Conservation (phyloP, 306 rosid genomes). For the Citrullus colocynthis region DNA sequence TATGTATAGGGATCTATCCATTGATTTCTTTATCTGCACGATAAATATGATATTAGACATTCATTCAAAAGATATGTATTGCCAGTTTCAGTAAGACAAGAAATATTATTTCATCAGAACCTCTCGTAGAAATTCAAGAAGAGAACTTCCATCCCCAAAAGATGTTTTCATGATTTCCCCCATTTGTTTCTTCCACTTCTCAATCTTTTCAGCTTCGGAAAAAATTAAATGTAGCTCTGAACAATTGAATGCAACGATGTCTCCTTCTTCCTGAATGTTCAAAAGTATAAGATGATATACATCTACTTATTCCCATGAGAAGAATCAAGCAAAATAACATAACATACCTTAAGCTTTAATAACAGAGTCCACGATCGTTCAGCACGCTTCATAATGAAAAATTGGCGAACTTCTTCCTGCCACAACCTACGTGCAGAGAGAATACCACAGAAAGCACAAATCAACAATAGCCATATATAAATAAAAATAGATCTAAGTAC, state of each 20-base stretch:
- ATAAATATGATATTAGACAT: conserved; percentile 2
- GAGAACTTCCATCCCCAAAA: conserved; percentile 34
- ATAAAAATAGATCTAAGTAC: background rate
- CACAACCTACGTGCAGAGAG: conserved; percentile 43
- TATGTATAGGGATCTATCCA: conserved; percentile 51
- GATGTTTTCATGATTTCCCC: conserved; percentile 21
- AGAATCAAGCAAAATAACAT: conserved; percentile 8
- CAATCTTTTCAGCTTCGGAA: conserved; percentile 75
- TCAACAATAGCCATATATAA: background rate
- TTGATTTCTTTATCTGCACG: conserved; percentile 45
- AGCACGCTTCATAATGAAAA: conserved; percentile 19
- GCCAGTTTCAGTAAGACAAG: background rate
- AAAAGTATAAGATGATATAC: background rate
- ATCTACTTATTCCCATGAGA: background rate
- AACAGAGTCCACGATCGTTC: conserved; percentile 53
- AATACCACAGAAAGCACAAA: background rate
- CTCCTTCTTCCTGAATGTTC: conserved; percentile 54
- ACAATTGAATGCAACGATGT: conserved; percentile 51
- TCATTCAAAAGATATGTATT: background rate
- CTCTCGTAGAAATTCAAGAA: conserved; percentile 51
- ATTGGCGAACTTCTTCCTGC: conserved; percentile 52
- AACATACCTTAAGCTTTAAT: conserved; percentile 60
- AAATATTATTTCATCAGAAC: conserved; percentile 19
- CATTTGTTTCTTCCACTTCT: conserved; percentile 69
- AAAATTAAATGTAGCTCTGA: conserved; percentile 47